A percentile compares a stretch with the other conserved stretches of the same genome.
phyloP scores from a whole-genome alignment of 2,329 filamentous ascomycete genomes.

The Cryoendolithus antarcticus region DNA sequence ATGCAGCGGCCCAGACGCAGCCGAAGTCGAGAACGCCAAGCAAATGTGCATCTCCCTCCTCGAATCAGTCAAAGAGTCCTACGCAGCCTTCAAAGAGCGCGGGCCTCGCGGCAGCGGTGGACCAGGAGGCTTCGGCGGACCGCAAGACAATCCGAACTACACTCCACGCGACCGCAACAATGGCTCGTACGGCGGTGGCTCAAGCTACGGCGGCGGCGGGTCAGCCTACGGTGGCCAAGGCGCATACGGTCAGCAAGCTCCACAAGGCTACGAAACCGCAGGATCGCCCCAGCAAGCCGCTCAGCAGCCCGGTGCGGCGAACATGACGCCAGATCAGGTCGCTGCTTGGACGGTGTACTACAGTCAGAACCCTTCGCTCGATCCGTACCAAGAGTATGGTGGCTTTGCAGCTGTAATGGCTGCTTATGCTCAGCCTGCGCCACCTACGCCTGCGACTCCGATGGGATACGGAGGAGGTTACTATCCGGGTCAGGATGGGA shows the following conservation, averaged over 20 bases:
- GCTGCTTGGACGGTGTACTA: slow-evolving; percentile 70
- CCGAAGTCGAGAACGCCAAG: slow-evolving; percentile 77
- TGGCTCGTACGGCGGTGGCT: slow-evolving; percentile 22
- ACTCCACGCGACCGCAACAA: slow-evolving; percentile 26
- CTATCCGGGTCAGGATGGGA: slow-evolving; percentile 4
- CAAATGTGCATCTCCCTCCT: slow-evolving; percentile 81
- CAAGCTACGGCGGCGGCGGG: slow-evolving; percentile 25
- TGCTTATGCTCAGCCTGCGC: slow-evolving; percentile 4
- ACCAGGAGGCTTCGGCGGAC: slow-evolving; percentile 17
- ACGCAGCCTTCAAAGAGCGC: slow-evolving; percentile 70
- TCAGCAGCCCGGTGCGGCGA: neutral
- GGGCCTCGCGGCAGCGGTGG: slow-evolving; percentile 27
- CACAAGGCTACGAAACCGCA: slow-evolving; percentile 10
- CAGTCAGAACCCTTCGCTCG: slow-evolving; percentile 66
- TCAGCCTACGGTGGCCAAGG: slow-evolving; percentile 12
- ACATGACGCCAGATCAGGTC: slow-evolving; percentile 13
- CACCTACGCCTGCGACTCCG: slow-evolving; percentile 7
- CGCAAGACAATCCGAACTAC: too few species aligned
- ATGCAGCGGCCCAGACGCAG: slow-evolving; percentile 67
- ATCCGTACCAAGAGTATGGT: slow-evolving; percentile 84
- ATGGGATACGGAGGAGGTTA: neutral
- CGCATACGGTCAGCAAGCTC: slow-evolving; percentile 18
- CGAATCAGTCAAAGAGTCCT: slow-evolving; percentile 74
- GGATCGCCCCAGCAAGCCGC: slow-evolving; percentile 13
- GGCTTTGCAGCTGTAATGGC: slow-evolving; percentile 41